Conservation (phyloP, 768 basidiomycete species). For the Boletus tylopilopsis region DNA sequence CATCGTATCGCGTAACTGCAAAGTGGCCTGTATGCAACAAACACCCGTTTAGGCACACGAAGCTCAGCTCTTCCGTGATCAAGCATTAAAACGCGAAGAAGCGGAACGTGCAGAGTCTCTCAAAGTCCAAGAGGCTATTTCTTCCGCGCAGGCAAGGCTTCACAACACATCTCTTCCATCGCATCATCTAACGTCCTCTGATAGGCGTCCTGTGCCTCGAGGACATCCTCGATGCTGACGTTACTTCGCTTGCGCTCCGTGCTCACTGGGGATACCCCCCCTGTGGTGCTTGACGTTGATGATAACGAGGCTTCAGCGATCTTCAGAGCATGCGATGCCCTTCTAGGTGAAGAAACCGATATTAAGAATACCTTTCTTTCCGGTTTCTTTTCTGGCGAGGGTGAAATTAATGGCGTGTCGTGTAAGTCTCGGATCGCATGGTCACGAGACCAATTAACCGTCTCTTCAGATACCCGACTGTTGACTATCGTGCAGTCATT, state of each 20-base stretch:
- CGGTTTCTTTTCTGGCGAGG: slow-evolving; percentile 54
- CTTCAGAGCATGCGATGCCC: slow-evolving; percentile 46
- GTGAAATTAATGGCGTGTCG: slow-evolving; percentile 57
- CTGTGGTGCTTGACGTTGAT: slow-evolving; percentile 40
- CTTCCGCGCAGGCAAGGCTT: slow-evolving; percentile 52
- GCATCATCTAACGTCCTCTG: not conserved
- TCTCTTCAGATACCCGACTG: slow-evolving; percentile 54
- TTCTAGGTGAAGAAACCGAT: slow-evolving; percentile 55
- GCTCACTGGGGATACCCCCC: slow-evolving; percentile 44
- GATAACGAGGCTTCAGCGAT: slow-evolving; percentile 54
- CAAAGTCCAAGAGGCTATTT: slow-evolving; percentile 52
- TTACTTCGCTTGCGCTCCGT: slow-evolving; percentile 57
- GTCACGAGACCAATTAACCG: slow-evolving; percentile 6
- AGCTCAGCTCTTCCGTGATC: slow-evolving; percentile 55
- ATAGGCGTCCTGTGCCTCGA: slow-evolving; percentile 44
- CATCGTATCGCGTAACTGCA: slow-evolving; percentile 8
- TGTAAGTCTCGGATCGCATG: slow-evolving; percentile 44
- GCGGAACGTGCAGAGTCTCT: slow-evolving; percentile 53
- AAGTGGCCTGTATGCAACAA: slow-evolving; percentile 1
- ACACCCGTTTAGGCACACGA: slow-evolving; percentile 50
- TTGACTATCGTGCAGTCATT: slow-evolving; percentile 52
- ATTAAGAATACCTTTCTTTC: slow-evolving; percentile 48
- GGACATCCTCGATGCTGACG: slow-evolving; percentile 49
- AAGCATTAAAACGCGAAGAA: slow-evolving; percentile 51
- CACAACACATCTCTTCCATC: not conserved